phyloP scores from a whole-genome alignment of 768 basidiomycete species.

The Tricholomella constricta region DNA sequence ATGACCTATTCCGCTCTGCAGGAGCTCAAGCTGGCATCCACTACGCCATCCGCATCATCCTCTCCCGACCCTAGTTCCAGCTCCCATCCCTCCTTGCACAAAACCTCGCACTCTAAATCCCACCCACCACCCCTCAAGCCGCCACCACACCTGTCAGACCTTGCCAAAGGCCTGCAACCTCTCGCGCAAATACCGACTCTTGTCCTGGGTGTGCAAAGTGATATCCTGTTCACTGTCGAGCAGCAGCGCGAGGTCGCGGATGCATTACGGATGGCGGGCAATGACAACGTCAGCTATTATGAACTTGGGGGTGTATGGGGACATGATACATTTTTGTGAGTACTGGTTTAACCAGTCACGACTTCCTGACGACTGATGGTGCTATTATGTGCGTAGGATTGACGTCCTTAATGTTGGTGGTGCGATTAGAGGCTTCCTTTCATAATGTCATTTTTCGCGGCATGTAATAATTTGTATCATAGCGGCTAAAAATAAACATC shows the following conservation, averaged over 20 bases:
- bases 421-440: conserved; percentile 19
- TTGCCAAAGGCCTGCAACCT: conserved; percentile 78
- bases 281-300: conserved; percentile 88
- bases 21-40: conserved; percentile 71
- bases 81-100: conserved; percentile 29
- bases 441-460: conserved; percentile 7
- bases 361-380: background rate
- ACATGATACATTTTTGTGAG: conserved; percentile 94
- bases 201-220: conserved; percentile 93
- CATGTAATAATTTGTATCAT: too few species aligned
- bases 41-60: conserved; percentile 28
- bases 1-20: conserved; percentile 80
- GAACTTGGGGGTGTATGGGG: conserved; percentile 99
- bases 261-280: conserved; percentile 88
- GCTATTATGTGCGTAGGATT: conserved; percentile 5
- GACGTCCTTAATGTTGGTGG: conserved; percentile 22
- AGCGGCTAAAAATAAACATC: too few species aligned
- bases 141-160: conserved; percentile 71
- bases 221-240: conserved; percentile 95
- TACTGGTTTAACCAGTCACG: conserved; percentile 14
- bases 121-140: conserved; percentile 74
- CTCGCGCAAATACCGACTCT: conserved; percentile 78
- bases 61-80: conserved; percentile 24
- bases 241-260: conserved; percentile 96
- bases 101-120: conserved; percentile 61